Evolutionary conservation across 164 flowering plant species (phyloP).

Genomic region (Amborella trichopoda): DNA sequence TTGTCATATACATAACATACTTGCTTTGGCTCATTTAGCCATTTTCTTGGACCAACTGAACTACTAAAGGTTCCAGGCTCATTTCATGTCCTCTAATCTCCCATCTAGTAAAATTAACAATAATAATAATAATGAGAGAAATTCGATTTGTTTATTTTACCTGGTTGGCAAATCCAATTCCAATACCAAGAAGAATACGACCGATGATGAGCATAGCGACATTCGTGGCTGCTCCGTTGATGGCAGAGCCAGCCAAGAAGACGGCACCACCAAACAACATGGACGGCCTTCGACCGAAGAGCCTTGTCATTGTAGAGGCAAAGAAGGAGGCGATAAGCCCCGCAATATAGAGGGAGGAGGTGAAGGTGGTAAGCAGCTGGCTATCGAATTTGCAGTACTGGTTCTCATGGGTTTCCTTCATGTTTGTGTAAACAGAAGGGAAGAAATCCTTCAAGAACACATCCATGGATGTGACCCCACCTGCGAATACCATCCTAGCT

Average conservation of each 20-base stretch:
- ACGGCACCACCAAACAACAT: slow-evolving; percentile 18
- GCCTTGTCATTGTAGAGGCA: slow-evolving; percentile 19
- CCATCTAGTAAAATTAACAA: neutral
- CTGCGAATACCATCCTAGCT: too few species aligned
- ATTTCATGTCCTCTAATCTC: neutral
- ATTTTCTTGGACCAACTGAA: neutral
- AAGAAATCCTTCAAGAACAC: slow-evolving; percentile 18
- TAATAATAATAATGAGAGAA: neutral
- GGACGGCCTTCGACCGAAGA: slow-evolving; percentile 20
- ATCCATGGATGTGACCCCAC: slow-evolving; percentile 29
- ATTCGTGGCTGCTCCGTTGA: slow-evolving; percentile 10
- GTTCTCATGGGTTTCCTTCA: neutral
- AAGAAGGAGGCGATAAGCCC: slow-evolving; percentile 25
- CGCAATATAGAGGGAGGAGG: slow-evolving; percentile 33
- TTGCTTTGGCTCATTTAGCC: too few species aligned
- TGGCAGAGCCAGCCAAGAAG: slow-evolving; percentile 20
- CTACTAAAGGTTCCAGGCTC: neutral
- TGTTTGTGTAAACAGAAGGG: slow-evolving; percentile 10
- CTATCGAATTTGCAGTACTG: slow-evolving; percentile 20
- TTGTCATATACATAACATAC: too few species aligned
- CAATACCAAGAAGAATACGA: slow-evolving; percentile 27
- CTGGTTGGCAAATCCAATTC: slow-evolving; percentile 38
- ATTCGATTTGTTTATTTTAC: slow-evolving; percentile 1
- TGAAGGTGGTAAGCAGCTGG: slow-evolving; percentile 20
- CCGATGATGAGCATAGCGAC: slow-evolving; percentile 23